phyloP scores from a whole-genome alignment of 23 red algal species.

The Gracilaria vermiculophylla region DNA sequence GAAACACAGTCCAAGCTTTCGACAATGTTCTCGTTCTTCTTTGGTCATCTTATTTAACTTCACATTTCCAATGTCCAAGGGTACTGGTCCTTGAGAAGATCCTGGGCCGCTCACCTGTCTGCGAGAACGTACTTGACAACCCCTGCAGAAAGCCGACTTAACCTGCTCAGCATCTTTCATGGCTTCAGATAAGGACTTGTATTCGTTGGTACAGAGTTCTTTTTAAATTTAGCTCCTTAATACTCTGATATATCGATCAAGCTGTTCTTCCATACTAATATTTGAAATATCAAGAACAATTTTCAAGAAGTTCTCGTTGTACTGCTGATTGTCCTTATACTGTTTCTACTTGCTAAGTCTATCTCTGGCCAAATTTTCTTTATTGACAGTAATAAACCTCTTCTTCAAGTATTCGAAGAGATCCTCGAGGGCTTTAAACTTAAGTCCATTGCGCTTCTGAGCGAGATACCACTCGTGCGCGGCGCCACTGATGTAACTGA shows the following conservation, averaged over 20 bases:
- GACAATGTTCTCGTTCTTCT: no score
- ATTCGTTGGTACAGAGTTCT: no score
- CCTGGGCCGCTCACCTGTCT: neutral
- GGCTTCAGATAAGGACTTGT: neutral
- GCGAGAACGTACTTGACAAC: neutral
- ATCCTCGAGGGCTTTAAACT: neutral
- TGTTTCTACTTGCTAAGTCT: no score
- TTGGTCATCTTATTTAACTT: constrained; percentile 19
- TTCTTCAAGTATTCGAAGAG: no score
- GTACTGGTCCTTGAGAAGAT: neutral
- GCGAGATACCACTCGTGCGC: constrained; percentile 32
- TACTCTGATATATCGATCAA: neutral
- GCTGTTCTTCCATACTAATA: constrained; percentile 12
- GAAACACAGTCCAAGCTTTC: no score
- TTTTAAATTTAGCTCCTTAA: constrained; percentile 6
- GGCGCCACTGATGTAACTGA: no score
- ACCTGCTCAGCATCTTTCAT: constrained; percentile 19
- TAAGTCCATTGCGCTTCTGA: neutral
- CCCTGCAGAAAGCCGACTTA: neutral
- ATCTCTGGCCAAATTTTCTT: no score
- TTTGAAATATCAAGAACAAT: neutral
- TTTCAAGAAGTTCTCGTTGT: no score
- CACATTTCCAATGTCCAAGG: constrained; percentile 13
- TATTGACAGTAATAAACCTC: no score
- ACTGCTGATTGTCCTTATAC: no score